Evolutionary conservation across 2,329 filamentous ascomycete genomes (phyloP).

Genomic region (Phaeosphaeriaceae sp.): DNA sequence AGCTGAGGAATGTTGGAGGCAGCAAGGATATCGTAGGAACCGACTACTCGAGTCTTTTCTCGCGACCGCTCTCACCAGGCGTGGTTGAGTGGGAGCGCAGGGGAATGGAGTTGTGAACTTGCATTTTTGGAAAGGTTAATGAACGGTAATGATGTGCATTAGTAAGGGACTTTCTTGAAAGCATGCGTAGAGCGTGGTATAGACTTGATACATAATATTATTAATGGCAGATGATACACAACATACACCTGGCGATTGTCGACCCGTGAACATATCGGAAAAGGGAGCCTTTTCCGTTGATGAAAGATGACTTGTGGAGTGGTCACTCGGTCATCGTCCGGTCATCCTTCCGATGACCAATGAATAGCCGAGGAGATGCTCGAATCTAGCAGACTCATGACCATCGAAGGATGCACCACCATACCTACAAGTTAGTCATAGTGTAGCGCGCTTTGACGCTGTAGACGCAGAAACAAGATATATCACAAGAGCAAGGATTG

Average conservation of each 20-base stretch:
- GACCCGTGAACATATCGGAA: not conserved
- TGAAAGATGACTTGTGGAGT: not conserved
- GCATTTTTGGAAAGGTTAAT: slow-evolving; percentile 9
- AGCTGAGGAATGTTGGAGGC: slow-evolving; percentile 79
- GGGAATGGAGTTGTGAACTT: slow-evolving; percentile 43
- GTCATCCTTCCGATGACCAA: slow-evolving; percentile 1
- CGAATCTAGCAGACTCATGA: slow-evolving; percentile 9
- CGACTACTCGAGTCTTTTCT: slow-evolving; percentile 66
- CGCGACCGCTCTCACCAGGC: slow-evolving; percentile 53
- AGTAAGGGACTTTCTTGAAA: slow-evolving; percentile 9
- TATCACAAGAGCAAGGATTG: not conserved
- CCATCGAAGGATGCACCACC: slow-evolving; percentile 9
- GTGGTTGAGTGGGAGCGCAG: slow-evolving; percentile 79
- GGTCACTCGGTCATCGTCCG: not conserved
- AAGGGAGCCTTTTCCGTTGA: not conserved
- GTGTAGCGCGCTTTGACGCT: not conserved
- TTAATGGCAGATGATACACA: slow-evolving; percentile 7
- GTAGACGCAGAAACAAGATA: not conserved
- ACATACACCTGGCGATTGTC: not conserved
- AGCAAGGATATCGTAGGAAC: slow-evolving; percentile 72
- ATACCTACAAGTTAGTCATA: not conserved
- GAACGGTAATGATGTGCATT: slow-evolving; percentile 27
- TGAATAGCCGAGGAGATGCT: slow-evolving; percentile 16
- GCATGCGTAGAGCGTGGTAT: slow-evolving; percentile 1
- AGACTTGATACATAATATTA: slow-evolving; percentile 14